A percentile compares a stretch with the other conserved stretches of the same genome.
Conservation (phyloP, 768 basidiomycete genomes). For the Trametes sanguinea region DNA sequence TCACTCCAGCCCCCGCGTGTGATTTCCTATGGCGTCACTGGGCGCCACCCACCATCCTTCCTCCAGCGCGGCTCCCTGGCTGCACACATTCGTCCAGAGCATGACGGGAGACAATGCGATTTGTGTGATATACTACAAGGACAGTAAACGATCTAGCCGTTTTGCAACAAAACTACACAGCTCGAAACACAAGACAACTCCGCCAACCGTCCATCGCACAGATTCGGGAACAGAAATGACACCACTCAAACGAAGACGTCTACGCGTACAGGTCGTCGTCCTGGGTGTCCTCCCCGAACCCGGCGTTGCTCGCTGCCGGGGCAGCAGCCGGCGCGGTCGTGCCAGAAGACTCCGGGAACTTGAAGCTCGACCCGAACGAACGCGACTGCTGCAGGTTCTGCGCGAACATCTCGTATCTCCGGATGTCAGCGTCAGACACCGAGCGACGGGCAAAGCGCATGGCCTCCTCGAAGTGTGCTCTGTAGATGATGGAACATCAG, state of each 20-base stretch:
- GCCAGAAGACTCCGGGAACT: constrained; percentile 84
- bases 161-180: constrained; percentile 18
- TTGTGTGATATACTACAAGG: constrained; percentile 21
- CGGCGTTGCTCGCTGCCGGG: constrained; percentile 63
- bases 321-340: constrained; percentile 34
- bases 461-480: constrained; percentile 97
- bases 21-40: constrained; percentile 7
- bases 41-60: neutral
- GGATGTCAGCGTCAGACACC: constrained; percentile 94
- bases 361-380: constrained; percentile 93
- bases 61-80: neutral
- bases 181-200: constrained; percentile 10
- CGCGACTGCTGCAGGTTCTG: constrained; percentile 90
- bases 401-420: constrained; percentile 98
- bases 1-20: no score
- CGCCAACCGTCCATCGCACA: constrained; percentile 10
- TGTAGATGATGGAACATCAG: constrained; percentile 28
- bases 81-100: neutral
- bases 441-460: constrained; percentile 98
- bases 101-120: constrained; percentile 11
- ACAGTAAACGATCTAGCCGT: constrained; percentile 23
- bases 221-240: no score
- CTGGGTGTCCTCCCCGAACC: constrained; percentile 80
- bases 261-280: constrained; percentile 93
- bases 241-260: neutral